These are phyloP conservation scores for Mortierella sp. DNA, from an alignment of 371 early-diverging fungal species.

Conservation along the genomic window DNA sequence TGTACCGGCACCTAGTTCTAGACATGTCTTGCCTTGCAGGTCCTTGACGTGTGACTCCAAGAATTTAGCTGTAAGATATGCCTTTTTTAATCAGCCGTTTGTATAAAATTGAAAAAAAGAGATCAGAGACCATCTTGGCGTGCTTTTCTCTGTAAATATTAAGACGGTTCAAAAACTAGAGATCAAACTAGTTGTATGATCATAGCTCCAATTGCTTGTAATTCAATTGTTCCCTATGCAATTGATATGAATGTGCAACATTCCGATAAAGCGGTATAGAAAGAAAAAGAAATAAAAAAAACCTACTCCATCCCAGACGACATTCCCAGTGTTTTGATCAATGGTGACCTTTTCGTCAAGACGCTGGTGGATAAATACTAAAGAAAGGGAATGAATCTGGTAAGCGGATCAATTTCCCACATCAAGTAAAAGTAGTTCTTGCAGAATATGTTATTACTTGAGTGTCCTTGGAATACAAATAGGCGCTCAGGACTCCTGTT, in stretches of 20 bases:
- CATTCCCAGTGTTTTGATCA: constrained; percentile 61
- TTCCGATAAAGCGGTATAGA: not conserved
- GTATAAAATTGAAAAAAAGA: not conserved
- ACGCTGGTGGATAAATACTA: constrained; percentile 44
- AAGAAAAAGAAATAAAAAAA: not conserved
- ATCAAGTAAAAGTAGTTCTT: no score
- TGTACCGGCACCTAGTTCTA: constrained; percentile 60
- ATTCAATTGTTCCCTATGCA: not conserved
- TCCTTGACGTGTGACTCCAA: constrained; percentile 34
- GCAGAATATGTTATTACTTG: constrained; percentile 16
- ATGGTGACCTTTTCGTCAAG: constrained; percentile 53
- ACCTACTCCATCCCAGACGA: constrained; percentile 60
- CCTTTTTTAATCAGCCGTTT: no score
- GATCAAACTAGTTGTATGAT: no score
- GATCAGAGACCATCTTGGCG: no score
- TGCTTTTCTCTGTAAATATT: no score
- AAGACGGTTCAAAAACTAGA: no score
- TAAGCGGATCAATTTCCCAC: not conserved
- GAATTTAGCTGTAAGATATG: constrained; percentile 52
- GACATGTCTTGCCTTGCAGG: constrained; percentile 48
- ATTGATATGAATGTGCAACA: not conserved
- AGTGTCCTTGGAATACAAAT: constrained; percentile 40
- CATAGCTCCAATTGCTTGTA: not conserved
- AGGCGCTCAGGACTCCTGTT: constrained; percentile 47
- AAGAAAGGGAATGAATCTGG: not conserved